Percentiles rank a stretch among this genome's conserved stretches.
Conservation (phyloP, 106 monocot species). For the Iris macrosiphon region DNA sequence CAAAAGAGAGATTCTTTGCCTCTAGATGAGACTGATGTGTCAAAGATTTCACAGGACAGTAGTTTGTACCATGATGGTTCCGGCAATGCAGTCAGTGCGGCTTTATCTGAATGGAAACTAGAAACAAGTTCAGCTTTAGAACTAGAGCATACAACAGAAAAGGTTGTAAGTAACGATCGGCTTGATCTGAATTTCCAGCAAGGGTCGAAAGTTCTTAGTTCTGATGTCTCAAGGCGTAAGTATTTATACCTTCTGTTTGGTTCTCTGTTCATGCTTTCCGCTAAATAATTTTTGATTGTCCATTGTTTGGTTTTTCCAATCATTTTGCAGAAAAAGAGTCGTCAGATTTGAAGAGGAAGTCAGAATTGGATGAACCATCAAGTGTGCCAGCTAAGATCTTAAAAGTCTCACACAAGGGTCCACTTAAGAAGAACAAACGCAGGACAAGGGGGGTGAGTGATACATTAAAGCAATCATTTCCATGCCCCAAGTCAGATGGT, state of each 20-base stretch:
- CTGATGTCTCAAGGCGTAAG: conserved; percentile 29
- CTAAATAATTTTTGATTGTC: background rate
- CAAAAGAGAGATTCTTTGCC: background rate
- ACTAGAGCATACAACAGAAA: conserved; percentile 18
- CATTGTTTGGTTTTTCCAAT: conserved; percentile 7
- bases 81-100: background rate
- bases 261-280: too few species aligned
- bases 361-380: conserved; percentile 7
- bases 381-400: conserved; percentile 16
- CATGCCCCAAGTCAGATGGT: conserved; percentile 67
- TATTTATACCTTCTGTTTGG: background rate
- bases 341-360: conserved; percentile 41
- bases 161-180: background rate
- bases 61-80: conserved; percentile 2
- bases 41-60: background rate
- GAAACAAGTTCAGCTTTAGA: conserved; percentile 28
- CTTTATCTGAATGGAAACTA: conserved; percentile 4
- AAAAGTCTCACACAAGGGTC: conserved; percentile 9
- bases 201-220: conserved; percentile 1
- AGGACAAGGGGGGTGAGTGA: conserved; percentile 17
- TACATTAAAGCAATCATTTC: conserved; percentile 25
- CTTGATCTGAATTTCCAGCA: conserved; percentile 8
- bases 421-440: conserved; percentile 19
- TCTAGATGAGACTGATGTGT: conserved; percentile 2
- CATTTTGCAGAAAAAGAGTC: conserved; percentile 19